Evolutionary conservation across 2,329 filamentous ascomycete genomes (phyloP), one percentile per base, ranked within the genome.

Genomic region (Zymoseptoria passerinii): DNA sequence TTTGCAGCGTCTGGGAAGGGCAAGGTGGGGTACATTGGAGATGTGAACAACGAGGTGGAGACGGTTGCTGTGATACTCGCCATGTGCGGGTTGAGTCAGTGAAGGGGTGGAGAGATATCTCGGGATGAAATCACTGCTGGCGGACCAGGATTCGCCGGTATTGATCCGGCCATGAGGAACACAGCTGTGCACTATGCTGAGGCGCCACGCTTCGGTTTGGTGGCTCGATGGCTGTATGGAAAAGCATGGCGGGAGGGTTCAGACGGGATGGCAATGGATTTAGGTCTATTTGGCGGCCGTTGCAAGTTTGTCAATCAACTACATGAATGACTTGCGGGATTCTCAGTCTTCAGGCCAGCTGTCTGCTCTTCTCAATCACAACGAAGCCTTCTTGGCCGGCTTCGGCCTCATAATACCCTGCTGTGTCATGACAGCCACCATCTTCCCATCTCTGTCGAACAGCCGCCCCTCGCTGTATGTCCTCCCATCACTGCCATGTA

Each of bases 361-460:
- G 35, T 40, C 10, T 40, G 13, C 13, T 16, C 9, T 40, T 16
- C 35, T 16, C 4, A n/a, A 40, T 40, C 35, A 40, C 13, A 40
- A 40, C 1, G 35, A 40, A 40, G 35, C 35, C 35, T 16, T 40
- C 35, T 16, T 16, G 10, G 3, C 35, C 35, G 35, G 35, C 35
- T 40, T 10, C 6, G 67, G 67, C 57, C 72, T 66, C 67, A 72
- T 35, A 28, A 73, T 74, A 56, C 66, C 65, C 70, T 80, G 77
- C 69, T 81, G 79, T 8, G 74, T 78, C 75, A 80, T 79, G 50
- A 65, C 72, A 13, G 78, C 79, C 0, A 81, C 68, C 62, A 80
- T 63, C 48, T 68, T 73, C 0, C 79, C 78, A 40, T 72, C 57
- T 55, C 71, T 68, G 65, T 80, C 74, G 72, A 74, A 81, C 2